Conservation (phyloP, 805 yeast genomes). For the Maudiozyma turicensis region DNA sequence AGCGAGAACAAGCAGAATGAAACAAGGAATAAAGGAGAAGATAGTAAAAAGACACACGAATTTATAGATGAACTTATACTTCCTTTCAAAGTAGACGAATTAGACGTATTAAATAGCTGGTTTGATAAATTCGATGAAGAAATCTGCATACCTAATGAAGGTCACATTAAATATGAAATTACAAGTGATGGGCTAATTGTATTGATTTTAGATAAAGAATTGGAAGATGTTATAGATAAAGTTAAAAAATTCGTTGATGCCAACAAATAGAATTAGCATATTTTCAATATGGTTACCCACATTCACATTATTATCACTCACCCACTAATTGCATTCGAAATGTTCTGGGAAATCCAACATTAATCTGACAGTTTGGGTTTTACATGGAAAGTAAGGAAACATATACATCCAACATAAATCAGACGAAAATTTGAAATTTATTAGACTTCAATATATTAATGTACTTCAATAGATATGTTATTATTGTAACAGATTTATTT, state of each 20-base stretch:
- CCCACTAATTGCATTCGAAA: neutral
- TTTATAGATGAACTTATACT: constrained; percentile 26
- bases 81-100: constrained; percentile 25
- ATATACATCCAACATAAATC: too few relatives aligned
- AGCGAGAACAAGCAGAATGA: neutral
- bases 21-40: neutral
- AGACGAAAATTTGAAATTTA: too few relatives aligned
- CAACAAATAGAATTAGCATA: constrained; percentile 2
- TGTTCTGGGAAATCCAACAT: too few relatives aligned
- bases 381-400: neutral
- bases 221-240: constrained; percentile 19
- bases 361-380: too few relatives aligned
- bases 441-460: too few relatives aligned
- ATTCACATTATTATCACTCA: neutral
- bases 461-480: too few relatives aligned
- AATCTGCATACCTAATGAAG: constrained; percentile 31
- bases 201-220: constrained; percentile 22
- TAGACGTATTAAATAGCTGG: constrained; percentile 27
- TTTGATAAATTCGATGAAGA: constrained; percentile 30
- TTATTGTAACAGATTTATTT: too few relatives aligned
- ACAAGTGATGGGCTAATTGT: constrained; percentile 31
- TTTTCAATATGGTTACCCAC: neutral
- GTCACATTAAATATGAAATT: constrained; percentile 30
- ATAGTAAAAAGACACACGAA: constrained; percentile 23
- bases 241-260: constrained; percentile 22